Base-by-base conservation (phyloP, 1,284 basidiomycete species). In the Sanghuangporus baumii region DNA sequence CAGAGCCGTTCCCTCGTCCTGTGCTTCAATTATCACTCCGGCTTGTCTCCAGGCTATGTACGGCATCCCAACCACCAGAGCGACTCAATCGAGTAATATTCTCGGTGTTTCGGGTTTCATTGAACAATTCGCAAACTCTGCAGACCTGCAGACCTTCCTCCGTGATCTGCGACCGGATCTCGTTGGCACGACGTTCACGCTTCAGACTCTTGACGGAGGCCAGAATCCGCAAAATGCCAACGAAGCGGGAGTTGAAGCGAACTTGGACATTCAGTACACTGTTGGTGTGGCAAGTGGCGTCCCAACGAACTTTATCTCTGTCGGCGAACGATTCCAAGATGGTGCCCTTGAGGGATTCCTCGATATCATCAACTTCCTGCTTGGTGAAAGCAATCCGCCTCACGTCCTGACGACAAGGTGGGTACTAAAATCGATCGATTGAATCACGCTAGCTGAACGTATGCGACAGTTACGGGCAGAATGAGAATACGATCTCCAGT, bases 221-320 rank as follows among this genome's bases (percentile, higher is more conserved):
- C 23, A 26, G 8, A 68, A 71, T 51, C 64, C 69, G 11, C 69
- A 70, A 51, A 55, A 48, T 34, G 31, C 31, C 8, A 36, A 48
- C 7, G n/a, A 66, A 2, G 71, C 71, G 26, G 72, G 72, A 36
- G 55, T 68, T 31, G 72, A 74, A 67, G 73, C 72, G 11, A 72
- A 75, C 62, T 67, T 76, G 34, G 74, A 76, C 62, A 74, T 69
- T 38, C 75, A 77, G 62, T 78, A 76, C 66, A 76, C 76, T 12
- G 69, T 77, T 31, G 70, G 69, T 58, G 57, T 69, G 46, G 67
- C 69, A 18, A 65, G 66, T 41, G 65, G 67, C 38, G 67, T 69
- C 20, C 65, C 69, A 11, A 64, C 65, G 14, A 65, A 61, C 1
- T 71, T 71, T 60, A 66, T 71, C 20, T 68, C 67, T 18, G 69